phyloP scores from a whole-genome alignment of 2,329 filamentous ascomycete species.

The Aspergillus aculeatinus region DNA sequence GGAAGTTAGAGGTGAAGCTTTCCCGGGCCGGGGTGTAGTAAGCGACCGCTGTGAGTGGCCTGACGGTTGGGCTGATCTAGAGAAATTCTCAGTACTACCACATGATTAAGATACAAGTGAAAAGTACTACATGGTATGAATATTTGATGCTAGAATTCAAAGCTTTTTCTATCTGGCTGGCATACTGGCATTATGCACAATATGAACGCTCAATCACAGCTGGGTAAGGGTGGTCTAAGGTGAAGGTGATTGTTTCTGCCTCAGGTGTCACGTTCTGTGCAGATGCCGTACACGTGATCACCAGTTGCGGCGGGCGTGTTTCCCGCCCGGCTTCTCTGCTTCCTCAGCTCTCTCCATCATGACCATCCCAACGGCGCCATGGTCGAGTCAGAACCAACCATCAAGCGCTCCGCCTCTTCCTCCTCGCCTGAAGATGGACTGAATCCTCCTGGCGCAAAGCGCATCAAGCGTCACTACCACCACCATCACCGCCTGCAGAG shows the following conservation, averaged over 20 bases:
- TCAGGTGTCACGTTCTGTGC: constrained; percentile 13
- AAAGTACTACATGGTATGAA: too few species aligned
- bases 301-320: constrained; percentile 8
- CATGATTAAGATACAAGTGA: too few species aligned
- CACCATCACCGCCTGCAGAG: constrained; percentile 44
- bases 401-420: constrained; percentile 33
- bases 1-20: constrained; percentile 31
- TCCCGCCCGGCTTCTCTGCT: constrained; percentile 17
- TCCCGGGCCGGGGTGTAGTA: constrained; percentile 36
- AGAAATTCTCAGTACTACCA: too few species aligned
- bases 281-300: constrained; percentile 25
- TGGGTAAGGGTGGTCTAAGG: too few species aligned
- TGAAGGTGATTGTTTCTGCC: background rate
- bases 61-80: constrained; percentile 28
- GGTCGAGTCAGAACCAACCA: constrained; percentile 27
- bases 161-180: too few species aligned
- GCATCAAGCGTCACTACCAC: constrained; percentile 41
- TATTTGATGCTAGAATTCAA: too few species aligned
- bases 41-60: constrained; percentile 35
- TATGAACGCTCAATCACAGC: too few species aligned
- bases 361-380: constrained; percentile 26
- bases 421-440: constrained; percentile 21
- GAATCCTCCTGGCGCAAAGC: constrained; percentile 29
- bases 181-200: too few species aligned
- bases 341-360: constrained; percentile 8